A percentile compares a stretch with the other conserved stretches of the same genome.
These are phyloP conservation scores for Podospora conica DNA, from an alignment of 495 filamentous ascomycete genomes.

Conservation along the genomic window DNA sequence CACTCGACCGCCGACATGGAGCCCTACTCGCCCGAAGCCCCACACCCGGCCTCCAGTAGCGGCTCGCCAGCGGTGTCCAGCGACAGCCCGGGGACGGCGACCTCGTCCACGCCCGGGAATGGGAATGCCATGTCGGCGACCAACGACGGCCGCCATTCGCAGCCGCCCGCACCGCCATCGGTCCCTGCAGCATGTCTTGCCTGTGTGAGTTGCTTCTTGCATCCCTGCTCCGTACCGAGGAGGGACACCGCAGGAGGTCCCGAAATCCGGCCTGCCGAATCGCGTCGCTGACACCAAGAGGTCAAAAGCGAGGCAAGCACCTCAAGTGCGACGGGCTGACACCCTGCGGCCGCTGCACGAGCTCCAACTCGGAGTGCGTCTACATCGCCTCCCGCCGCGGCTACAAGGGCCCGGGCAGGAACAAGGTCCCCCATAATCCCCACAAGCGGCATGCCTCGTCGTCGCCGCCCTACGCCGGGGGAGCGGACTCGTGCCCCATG, in stretches of 20 bases:
- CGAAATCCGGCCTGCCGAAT: neutral
- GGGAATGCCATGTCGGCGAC: conserved; percentile 35
- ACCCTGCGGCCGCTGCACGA: conserved; percentile 41
- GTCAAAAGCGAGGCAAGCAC: conserved; percentile 41
- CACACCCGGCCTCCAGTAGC: conserved; percentile 29
- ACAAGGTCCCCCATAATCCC: conserved; percentile 38
- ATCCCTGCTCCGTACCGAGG: no score
- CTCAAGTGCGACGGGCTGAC: conserved; percentile 44
- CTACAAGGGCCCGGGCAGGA: conserved; percentile 44
- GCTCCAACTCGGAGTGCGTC: conserved; percentile 38
- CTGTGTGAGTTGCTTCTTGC: conserved; percentile 38
- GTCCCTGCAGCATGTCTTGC: conserved; percentile 44
- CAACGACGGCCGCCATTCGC: conserved; percentile 24
- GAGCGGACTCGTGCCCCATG: conserved; percentile 41
- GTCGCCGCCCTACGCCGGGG: conserved; percentile 32
- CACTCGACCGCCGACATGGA: conserved; percentile 30
- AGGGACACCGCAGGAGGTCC: no score
- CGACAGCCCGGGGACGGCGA: conserved; percentile 30
- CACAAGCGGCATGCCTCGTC: conserved; percentile 47
- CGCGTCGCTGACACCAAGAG: conserved; percentile 8
- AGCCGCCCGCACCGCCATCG: conserved; percentile 30
- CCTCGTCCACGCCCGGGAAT: conserved; percentile 20
- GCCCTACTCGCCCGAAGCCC: conserved; percentile 28
- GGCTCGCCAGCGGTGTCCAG: conserved; percentile 28
- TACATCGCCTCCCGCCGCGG: conserved; percentile 48